Evolutionary conservation across 2,329 filamentous ascomycete species (phyloP), one percentile per base, ranked within the genome.

Genomic region (Fusarium sp.): DNA sequence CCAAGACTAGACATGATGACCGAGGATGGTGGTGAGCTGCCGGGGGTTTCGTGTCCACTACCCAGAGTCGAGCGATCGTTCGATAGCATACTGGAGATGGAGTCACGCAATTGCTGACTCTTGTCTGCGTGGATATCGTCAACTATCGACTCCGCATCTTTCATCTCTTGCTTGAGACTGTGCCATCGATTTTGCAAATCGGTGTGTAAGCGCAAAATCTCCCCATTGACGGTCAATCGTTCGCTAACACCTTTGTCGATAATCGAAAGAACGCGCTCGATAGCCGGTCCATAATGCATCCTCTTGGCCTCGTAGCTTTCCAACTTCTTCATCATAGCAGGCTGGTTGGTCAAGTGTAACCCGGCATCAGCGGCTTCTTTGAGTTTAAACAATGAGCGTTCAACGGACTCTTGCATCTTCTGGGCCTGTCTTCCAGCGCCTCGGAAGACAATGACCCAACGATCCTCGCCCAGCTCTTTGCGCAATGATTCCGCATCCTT

Each of bases 191-290:
- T 85, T 75, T 94, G 91, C 83, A 98, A 92, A 74, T 98, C 94
- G 9, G 90, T 88, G 75, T 97, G 91, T 32, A 98, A 84, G 46
- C 94, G 89, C 29, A 98, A 81, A 67, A 98, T 96, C 80, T 98
- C 96, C 46, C 96, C 96, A 77, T 99, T 98, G 58, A 98, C 94
- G 0, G 96, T 98, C 52, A 98, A 84, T n/a, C 96, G 90, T 76
- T 98, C 94, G 77, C 93, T 92, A 75, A 98, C 92, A n/a, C 96
- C 96, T 77, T 94, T 95, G 74, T 98, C 94, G 53, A 98, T 98
- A 77, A 98, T 97, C 41, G 91, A 90, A 20, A 98, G 82, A 10
- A 99, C 94, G 44, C 94, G 89, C 78, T 96, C 93, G 77, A 99
- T 97, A 3, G 96, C 95, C 12, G 94, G 93, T 2, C 94, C 92